A percentile compares a stretch with the other conserved stretches of the same genome.
Conservation (phyloP, 2,329 filamentous ascomycete species). For the Kalmusia sp. region DNA sequence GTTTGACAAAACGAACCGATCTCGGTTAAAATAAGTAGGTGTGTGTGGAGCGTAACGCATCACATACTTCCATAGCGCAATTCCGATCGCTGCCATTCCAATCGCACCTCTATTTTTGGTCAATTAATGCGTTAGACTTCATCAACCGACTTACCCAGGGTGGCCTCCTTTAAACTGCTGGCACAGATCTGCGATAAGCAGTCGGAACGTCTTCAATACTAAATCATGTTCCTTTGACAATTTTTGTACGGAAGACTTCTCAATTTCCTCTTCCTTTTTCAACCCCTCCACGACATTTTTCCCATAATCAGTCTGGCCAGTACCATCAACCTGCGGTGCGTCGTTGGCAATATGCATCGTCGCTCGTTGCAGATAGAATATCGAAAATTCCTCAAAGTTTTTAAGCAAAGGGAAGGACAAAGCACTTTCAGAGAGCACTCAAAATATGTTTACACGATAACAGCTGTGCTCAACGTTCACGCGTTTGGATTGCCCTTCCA, state of each 20-base stretch:
- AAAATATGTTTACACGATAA: not conserved
- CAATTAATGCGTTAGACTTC: slow-evolving; percentile 1
- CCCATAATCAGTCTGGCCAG: slow-evolving; percentile 29
- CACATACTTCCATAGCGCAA: slow-evolving; percentile 67
- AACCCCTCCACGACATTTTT: slow-evolving; percentile 30
- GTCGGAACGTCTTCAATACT: slow-evolving; percentile 66
- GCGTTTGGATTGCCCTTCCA: slow-evolving; percentile 8
- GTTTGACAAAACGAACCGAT: slow-evolving; percentile 69
- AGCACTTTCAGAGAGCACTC: not conserved
- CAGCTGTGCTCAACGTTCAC: not conserved
- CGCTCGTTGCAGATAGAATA: not conserved
- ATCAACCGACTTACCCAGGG: slow-evolving; percentile 60
- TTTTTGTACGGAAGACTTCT: slow-evolving; percentile 22
- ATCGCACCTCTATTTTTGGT: slow-evolving; percentile 56
- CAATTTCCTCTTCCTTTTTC: slow-evolving; percentile 30
- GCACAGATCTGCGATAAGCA: slow-evolving; percentile 71
- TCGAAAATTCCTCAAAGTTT: not conserved
- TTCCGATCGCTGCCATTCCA: slow-evolving; percentile 68
- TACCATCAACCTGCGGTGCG: slow-evolving; percentile 14
- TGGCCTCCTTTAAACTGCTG: slow-evolving; percentile 75
- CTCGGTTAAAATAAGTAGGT: slow-evolving; percentile 66
- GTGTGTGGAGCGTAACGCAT: slow-evolving; percentile 67
- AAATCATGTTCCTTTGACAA: slow-evolving; percentile 51
- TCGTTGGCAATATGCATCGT: slow-evolving; percentile 12
- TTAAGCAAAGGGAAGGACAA: not conserved